Evolutionary conservation across 805 yeast species (phyloP).

Genomic region (Candida silvatica): DNA sequence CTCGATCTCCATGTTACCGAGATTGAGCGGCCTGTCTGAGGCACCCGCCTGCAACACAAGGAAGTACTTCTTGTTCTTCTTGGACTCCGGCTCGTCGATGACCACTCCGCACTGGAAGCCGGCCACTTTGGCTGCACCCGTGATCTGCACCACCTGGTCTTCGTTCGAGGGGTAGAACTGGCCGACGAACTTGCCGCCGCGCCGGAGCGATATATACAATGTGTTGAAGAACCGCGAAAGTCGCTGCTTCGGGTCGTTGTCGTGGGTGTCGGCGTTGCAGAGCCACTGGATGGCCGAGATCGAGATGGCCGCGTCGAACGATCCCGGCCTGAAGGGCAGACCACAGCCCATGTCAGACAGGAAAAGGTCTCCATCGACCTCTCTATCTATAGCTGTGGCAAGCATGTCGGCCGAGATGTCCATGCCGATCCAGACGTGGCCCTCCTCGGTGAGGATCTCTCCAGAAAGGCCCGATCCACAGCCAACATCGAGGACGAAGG

Average conservation of each 20-base stretch:
- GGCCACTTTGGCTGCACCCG: slow-evolving; percentile 81
- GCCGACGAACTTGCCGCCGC: slow-evolving; percentile 97
- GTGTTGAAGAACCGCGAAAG: slow-evolving; percentile 79
- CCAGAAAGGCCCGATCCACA: slow-evolving; percentile 97
- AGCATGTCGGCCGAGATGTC: slow-evolving; percentile 95
- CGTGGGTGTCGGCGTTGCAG: slow-evolving; percentile 85
- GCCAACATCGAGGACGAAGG: slow-evolving; percentile 82
- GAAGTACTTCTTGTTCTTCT: slow-evolving; percentile 85
- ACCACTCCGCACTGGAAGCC: slow-evolving; percentile 97
- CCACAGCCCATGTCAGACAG: slow-evolving; percentile 92
- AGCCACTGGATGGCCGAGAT: slow-evolving; percentile 97
- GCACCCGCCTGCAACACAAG: slow-evolving; percentile 83
- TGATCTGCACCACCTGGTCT: slow-evolving; percentile 67
- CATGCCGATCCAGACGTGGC: slow-evolving; percentile 92
- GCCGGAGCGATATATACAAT: slow-evolving; percentile 71
- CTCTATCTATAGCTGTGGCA: slow-evolving; percentile 88
- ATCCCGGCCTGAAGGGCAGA: slow-evolving; percentile 90
- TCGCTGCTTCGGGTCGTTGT: slow-evolving; percentile 78
- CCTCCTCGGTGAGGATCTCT: slow-evolving; percentile 88
- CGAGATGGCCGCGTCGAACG: slow-evolving; percentile 93
- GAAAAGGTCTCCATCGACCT: slow-evolving; percentile 87
- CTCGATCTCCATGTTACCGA: slow-evolving; percentile 77
- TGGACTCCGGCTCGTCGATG: slow-evolving; percentile 88
- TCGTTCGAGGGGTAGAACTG: slow-evolving; percentile 95
- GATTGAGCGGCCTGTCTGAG: slow-evolving; percentile 64